Conservation (phyloP, 1,139 yeast species). For the Yamadazyma epiphylla region DNA sequence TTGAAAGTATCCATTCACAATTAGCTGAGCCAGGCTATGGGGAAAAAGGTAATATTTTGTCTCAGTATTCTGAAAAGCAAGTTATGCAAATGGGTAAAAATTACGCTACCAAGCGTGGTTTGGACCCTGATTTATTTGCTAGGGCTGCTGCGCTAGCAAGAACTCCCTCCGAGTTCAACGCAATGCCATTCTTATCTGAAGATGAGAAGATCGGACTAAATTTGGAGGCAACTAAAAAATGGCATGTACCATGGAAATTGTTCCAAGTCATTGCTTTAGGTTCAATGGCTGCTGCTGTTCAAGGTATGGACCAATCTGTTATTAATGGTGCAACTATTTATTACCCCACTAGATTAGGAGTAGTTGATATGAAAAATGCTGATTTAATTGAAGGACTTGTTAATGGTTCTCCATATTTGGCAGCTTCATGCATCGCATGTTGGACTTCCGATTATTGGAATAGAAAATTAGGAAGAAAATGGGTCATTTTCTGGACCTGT, state of each 20-base stretch:
- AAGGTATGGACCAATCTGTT: conserved; percentile 91
- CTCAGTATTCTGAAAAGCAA: conserved; percentile 61
- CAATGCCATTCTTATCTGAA: conserved; percentile 53
- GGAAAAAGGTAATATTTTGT: conserved; percentile 54
- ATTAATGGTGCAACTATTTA: conserved; percentile 79
- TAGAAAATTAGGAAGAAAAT: conserved; percentile 63
- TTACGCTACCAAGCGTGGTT: conserved; percentile 57
- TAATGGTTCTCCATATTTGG: conserved; percentile 79
- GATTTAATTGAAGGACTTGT: conserved; percentile 73
- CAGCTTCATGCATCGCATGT: conserved; percentile 68
- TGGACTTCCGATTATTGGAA: conserved; percentile 74
- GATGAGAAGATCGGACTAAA: conserved; percentile 57
- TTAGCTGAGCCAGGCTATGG: conserved; percentile 20
- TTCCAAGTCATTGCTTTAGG: conserved; percentile 66
- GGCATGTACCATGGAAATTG: conserved; percentile 61
- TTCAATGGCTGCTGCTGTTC: conserved; percentile 87
- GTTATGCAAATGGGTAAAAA: conserved; percentile 69
- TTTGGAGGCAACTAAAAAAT: conserved; percentile 57
- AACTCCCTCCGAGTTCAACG: conserved; percentile 54
- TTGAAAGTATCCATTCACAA: conserved; percentile 22
- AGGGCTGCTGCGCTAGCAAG: conserved; percentile 78
- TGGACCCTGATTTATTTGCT: conserved; percentile 66
- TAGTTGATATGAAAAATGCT: conserved; percentile 51
- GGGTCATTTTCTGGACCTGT: conserved; percentile 70
- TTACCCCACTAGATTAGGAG: conserved; percentile 56